Percentiles rank a stretch among this genome's conserved stretches.
phyloP scores from a whole-genome alignment of 208 protist species.

The Blechomonas ayalai region DNA sequence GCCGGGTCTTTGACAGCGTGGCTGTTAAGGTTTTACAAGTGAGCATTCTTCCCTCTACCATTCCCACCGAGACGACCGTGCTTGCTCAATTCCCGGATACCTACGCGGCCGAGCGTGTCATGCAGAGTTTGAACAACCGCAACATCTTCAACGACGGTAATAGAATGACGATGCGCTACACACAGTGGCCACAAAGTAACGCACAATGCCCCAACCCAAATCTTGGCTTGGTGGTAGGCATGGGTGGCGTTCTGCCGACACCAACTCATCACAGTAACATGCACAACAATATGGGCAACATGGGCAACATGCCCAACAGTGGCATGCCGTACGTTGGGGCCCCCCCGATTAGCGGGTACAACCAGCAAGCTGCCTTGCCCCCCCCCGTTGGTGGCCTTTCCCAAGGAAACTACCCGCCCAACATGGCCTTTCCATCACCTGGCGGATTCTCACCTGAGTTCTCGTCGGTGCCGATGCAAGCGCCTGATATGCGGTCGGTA shows the following conservation, averaged over 20 bases:
- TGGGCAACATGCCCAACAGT: constrained; percentile 7
- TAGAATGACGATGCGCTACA: constrained; percentile 77
- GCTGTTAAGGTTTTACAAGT: constrained; percentile 49
- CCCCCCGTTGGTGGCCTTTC: too few relatives aligned
- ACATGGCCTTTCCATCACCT: too few relatives aligned
- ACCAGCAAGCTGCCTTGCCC: too few relatives aligned
- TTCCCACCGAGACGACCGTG: constrained; percentile 56
- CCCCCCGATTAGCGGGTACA: constrained; percentile 6
- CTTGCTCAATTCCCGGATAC: constrained; percentile 63
- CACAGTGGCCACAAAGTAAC: constrained; percentile 13
- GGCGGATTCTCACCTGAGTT: too few relatives aligned
- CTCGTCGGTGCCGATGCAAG: too few relatives aligned
- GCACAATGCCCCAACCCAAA: too few relatives aligned
- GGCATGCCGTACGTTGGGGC: constrained; percentile 8
- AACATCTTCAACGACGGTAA: constrained; percentile 89
- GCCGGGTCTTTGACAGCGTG: constrained; percentile 77
- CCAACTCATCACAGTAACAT: too few relatives aligned
- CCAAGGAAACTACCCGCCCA: too few relatives aligned
- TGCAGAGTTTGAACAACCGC: constrained; percentile 64
- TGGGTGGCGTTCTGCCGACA: too few relatives aligned
- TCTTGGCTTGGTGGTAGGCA: too few relatives aligned
- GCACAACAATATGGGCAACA: too few relatives aligned
- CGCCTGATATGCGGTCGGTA: too few relatives aligned
- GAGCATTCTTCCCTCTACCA: constrained; percentile 42
- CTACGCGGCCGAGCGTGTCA: constrained; percentile 53